Evolutionary conservation across 2,329 filamentous ascomycete genomes (phyloP), one percentile per base, ranked within the genome.

Genomic region (Ophiocordyceps sinensis): DNA sequence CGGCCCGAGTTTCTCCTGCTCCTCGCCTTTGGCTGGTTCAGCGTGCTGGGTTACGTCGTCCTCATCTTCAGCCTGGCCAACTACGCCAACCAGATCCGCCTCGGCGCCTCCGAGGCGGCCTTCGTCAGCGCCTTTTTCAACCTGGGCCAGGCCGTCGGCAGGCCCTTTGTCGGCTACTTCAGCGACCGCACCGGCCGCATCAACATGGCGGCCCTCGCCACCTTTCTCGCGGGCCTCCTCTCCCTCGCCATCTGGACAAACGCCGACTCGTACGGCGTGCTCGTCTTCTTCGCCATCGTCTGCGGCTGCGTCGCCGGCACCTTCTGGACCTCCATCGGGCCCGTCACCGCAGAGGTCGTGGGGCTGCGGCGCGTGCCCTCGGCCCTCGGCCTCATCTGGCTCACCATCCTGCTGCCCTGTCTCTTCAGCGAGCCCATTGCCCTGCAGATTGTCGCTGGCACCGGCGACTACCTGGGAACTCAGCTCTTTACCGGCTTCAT

Each of bases 21-120:
- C 12, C 57, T 85, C 31, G 66, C 60, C 3, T 91, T 79, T 65
- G 79, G 79, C 8, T 76, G 78, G 58, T 77, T 88, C 47, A 78
- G 72, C 44, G 75, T 88, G 61, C 62, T 89, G 13, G 82, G 72
- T 5, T 89, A 89, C 51, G 70, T 84, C 23, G 79, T 85, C 5
- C 67, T 87, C n/a, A 70, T 87, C 36, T 89, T 87, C 59, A 82
- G 76, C 11, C 62, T 88, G 37, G 77, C 83, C 13, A 83, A 80
- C 54, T 89, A 86, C 53, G 79, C 79, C 31, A 69, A 73, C 42
- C 70, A 69, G 5, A 73, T 87, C 36, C 83, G 83, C 1, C 70
- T 87, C 28, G 67, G 68, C 1, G 66, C 81, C 2, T 67, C 72
- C 5, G 77, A 88, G 52, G 83, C 80, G 7, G 77, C 78, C 0